phyloP scores from a whole-genome alignment of 345 rosid genomes.

The Gossypium rotundifolium region DNA sequence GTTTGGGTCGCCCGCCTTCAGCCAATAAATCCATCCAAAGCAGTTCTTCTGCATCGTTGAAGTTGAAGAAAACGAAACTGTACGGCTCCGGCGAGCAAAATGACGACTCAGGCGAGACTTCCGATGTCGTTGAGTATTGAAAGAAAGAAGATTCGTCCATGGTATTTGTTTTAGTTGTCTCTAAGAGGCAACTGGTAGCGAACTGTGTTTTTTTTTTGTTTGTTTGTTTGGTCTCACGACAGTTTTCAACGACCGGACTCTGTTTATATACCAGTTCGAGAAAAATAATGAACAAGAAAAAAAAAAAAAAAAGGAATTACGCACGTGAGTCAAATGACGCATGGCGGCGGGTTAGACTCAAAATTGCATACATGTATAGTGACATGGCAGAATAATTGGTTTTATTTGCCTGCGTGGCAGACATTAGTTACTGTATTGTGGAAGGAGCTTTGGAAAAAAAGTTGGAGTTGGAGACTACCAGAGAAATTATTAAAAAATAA shows the following conservation, averaged over 20 bases:
- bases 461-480: too few relatives aligned
- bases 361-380: background rate
- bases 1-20: background rate
- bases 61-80: constrained; percentile 32
- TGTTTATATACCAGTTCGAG: background rate
- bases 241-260: background rate
- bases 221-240: background rate
- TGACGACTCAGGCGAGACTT: constrained; percentile 32
- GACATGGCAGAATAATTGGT: background rate
- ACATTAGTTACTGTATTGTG: background rate
- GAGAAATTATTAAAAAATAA: too few relatives aligned
- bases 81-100: constrained; percentile 34
- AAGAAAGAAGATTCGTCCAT: constrained; percentile 31
- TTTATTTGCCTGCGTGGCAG: constrained; percentile 1
- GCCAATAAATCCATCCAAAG: constrained; percentile 33
- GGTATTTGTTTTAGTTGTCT: background rate
- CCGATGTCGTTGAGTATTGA: constrained; percentile 9
- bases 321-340: constrained; percentile 37
- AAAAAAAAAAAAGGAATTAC: background rate
- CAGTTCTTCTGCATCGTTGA: constrained; percentile 40
- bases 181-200: background rate
- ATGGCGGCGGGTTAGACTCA: constrained; percentile 29
- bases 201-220: background rate
- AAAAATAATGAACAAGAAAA: too few relatives aligned
- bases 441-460: background rate